Conservation (phyloP, 106 monocot species). For the Dioscorea alata region DNA sequence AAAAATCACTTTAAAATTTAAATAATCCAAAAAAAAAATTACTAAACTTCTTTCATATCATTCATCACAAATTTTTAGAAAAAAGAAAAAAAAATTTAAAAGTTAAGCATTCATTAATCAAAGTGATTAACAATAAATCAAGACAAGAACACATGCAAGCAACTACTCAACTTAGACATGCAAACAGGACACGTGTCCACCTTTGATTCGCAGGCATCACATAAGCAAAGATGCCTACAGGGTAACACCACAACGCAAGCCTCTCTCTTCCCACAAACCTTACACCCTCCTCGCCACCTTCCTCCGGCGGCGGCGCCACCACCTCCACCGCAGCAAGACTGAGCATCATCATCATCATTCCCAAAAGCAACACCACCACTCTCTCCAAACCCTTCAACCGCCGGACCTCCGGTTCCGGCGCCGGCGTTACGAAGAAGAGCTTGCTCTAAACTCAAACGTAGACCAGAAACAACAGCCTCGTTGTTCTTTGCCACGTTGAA, state of each 20-base stretch:
- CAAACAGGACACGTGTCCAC: conserved; percentile 47
- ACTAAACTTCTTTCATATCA: too few relatives aligned
- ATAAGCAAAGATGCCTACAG: conserved; percentile 58
- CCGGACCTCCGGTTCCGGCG: background rate
- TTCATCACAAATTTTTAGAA: too few relatives aligned
- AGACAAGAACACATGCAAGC: too few relatives aligned
- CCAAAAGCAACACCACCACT: background rate
- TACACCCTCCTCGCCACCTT: conserved; percentile 15
- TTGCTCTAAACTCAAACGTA: conserved; percentile 41
- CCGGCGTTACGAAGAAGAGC: conserved; percentile 18
- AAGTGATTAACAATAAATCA: too few relatives aligned
- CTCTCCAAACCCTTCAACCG: conserved; percentile 31
- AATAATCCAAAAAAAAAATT: too few relatives aligned
- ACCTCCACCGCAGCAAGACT: conserved; percentile 34
- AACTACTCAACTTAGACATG: background rate
- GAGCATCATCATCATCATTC: conserved; percentile 23
- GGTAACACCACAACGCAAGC: conserved; percentile 49
- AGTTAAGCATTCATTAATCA: too few relatives aligned
- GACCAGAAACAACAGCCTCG: conserved; percentile 30
- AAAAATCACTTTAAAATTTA: too few relatives aligned
- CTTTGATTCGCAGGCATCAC: conserved; percentile 38
- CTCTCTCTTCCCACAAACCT: conserved; percentile 32
- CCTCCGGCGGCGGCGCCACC: background rate
- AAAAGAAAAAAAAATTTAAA: too few relatives aligned
- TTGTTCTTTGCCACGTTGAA: conserved; percentile 40